A percentile compares a stretch with the other conserved stretches of the same genome.
Conservation (phyloP, 2,329 filamentous ascomycete genomes). For the Coniochaeta sp. region DNA sequence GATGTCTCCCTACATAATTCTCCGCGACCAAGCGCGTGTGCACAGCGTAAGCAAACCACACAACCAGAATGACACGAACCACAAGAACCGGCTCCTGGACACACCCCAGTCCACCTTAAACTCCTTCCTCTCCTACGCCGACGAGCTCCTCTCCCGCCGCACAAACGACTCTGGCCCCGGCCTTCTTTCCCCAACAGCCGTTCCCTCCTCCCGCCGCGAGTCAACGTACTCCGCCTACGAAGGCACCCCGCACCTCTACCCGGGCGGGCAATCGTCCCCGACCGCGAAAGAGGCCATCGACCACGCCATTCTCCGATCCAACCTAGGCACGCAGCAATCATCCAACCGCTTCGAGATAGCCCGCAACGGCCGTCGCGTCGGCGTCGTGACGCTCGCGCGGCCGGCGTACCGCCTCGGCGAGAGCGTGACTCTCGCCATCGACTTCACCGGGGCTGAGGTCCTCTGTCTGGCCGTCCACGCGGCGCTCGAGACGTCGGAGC, state of each 20-base stretch:
- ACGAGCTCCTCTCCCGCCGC: conserved; percentile 60
- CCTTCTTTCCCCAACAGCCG: conserved; percentile 65
- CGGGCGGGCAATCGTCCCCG: conserved; percentile 28
- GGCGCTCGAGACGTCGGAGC: conserved; percentile 80
- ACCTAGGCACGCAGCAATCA: conserved; percentile 65
- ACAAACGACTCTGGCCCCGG: conserved; percentile 47
- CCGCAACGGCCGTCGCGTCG: conserved; percentile 84
- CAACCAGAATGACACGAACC: conserved; percentile 8
- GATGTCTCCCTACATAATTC: conserved; percentile 86
- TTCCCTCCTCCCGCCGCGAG: conserved; percentile 43
- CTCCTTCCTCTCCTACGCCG: conserved; percentile 71
- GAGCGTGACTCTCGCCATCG: conserved; percentile 73
- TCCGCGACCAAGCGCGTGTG: conserved; percentile 73
- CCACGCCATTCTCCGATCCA: conserved; percentile 79
- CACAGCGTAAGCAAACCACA: conserved; percentile 37
- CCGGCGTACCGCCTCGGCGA: conserved; percentile 88
- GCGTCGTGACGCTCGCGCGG: conserved; percentile 79
- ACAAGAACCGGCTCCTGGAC: conserved; percentile 16
- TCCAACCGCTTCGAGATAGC: conserved; percentile 95
- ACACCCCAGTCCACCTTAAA: conserved; percentile 37
- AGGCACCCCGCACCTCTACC: conserved; percentile 2
- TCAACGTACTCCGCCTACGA: conserved; percentile 27
- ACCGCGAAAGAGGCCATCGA: conserved; percentile 83
- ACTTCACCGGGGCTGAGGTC: conserved; percentile 71
- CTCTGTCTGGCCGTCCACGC: conserved; percentile 81